A percentile compares a stretch with the other conserved stretches of the same genome.
These are phyloP conservation scores for Acacia melanoxylon DNA, from an alignment of 306 rosid genomes.

Conservation along the genomic window DNA sequence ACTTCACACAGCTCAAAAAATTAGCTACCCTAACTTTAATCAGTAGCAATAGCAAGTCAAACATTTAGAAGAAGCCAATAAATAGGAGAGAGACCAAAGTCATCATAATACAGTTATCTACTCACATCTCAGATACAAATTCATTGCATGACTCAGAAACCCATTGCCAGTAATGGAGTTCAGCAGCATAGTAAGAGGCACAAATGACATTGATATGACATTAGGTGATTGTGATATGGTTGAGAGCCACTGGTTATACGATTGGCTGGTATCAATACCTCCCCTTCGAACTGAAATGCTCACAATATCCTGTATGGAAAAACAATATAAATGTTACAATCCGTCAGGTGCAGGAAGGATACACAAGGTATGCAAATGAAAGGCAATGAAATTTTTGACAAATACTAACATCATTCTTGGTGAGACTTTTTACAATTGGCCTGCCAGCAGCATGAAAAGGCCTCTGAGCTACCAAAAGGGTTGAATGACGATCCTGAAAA, in stretches of 20 bases:
- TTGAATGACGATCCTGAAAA: constrained; percentile 50
- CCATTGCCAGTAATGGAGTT: constrained; percentile 74
- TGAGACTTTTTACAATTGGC: constrained; percentile 44
- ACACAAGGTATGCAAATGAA: constrained; percentile 6
- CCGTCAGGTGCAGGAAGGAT: constrained; percentile 9
- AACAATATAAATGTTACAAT: constrained; percentile 11
- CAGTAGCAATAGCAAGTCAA: background rate
- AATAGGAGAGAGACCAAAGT: background rate
- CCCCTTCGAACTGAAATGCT: constrained; percentile 69
- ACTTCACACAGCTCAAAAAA: background rate
- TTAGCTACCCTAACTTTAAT: background rate
- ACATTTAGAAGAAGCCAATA: background rate
- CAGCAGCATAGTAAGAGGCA: constrained; percentile 82
- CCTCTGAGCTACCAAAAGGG: constrained; percentile 35
- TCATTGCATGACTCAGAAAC: constrained; percentile 77
- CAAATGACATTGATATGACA: constrained; percentile 80
- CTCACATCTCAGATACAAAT: constrained; percentile 94
- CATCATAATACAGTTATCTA: constrained; percentile 5
- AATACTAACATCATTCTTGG: constrained; percentile 71
- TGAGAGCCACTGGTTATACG: constrained; percentile 79
- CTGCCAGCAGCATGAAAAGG: constrained; percentile 44
- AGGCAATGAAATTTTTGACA: constrained; percentile 4
- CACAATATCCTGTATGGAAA: constrained; percentile 52
- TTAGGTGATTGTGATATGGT: constrained; percentile 74
- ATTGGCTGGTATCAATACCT: constrained; percentile 64